Conservation (phyloP, 2,329 filamentous ascomycete genomes). For the Colletotrichum karsti region DNA sequence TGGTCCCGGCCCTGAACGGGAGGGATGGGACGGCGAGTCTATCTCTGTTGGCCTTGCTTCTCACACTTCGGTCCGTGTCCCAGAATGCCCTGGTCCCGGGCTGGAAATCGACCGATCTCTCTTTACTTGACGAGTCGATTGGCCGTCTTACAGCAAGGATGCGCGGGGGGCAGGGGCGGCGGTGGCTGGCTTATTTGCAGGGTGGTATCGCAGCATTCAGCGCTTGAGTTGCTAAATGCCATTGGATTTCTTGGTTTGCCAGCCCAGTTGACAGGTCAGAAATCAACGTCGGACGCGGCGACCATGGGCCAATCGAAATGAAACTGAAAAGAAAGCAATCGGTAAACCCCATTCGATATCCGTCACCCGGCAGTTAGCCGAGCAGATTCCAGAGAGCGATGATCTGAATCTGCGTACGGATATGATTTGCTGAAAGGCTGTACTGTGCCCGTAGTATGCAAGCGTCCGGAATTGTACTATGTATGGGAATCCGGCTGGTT, state of each 20-base stretch:
- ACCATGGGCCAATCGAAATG: not conserved
- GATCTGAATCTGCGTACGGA: not conserved
- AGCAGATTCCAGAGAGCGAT: conserved; percentile 7
- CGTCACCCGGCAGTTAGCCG: not conserved
- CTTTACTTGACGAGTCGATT: not conserved
- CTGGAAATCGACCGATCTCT: conserved; percentile 16
- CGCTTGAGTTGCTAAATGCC: not conserved
- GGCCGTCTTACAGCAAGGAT: not conserved
- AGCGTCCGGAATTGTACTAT: not conserved
- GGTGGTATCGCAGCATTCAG: not conserved
- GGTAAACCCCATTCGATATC: not conserved
- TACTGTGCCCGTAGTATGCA: not conserved
- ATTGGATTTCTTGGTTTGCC: not conserved
- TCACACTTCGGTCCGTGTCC: conserved; percentile 15
- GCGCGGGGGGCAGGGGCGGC: not conserved
- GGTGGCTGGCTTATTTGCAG: not conserved
- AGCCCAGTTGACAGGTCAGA: not conserved
- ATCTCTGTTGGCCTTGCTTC: not conserved
- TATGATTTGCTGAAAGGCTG: no score
- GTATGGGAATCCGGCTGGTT: not conserved
- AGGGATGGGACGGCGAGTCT: not conserved
- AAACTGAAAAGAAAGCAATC: conserved; percentile 22
- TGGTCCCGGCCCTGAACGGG: not conserved
- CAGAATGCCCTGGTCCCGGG: conserved; percentile 9
- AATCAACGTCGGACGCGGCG: no score